phyloP scores from a whole-genome alignment of 441 rosid species.

The Pelargonium cotyledonis region DNA sequence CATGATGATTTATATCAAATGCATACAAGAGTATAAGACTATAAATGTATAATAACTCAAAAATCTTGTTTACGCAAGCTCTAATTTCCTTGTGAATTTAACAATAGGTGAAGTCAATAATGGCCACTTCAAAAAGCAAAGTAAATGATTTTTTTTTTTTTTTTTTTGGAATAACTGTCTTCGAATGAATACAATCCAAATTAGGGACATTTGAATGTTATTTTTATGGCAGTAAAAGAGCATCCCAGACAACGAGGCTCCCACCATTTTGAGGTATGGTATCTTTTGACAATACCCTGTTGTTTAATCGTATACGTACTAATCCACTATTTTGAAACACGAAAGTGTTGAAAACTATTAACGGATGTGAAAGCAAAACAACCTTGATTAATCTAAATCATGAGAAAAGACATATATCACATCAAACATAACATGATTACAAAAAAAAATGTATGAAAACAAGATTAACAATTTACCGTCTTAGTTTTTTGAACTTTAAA shows the following conservation, averaged over 20 bases:
- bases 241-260: too few relatives aligned
- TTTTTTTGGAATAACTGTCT: too few relatives aligned
- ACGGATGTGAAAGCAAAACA: not conserved
- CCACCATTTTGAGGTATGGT: too few relatives aligned
- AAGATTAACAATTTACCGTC: conserved; percentile 38
- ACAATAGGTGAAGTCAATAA: not conserved
- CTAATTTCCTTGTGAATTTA: not conserved
- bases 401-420: not conserved
- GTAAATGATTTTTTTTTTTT: not conserved
- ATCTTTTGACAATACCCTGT: too few relatives aligned
- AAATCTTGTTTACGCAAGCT: not conserved
- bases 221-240: too few relatives aligned
- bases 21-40: not conserved
- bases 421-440: not conserved
- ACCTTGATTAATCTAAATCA: not conserved
- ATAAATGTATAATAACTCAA: not conserved
- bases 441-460: not conserved
- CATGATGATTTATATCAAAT: not conserved
- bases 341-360: not conserved
- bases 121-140: not conserved
- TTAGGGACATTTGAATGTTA: not conserved
- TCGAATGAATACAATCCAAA: not conserved
- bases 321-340: not conserved
- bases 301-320: too few relatives aligned
- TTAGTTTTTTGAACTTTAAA: conserved; percentile 53